Percentiles rank a stretch among this genome's conserved stretches.
phyloP scores from a whole-genome alignment of 768 basidiomycete species.

The Naganishia randhawae region DNA sequence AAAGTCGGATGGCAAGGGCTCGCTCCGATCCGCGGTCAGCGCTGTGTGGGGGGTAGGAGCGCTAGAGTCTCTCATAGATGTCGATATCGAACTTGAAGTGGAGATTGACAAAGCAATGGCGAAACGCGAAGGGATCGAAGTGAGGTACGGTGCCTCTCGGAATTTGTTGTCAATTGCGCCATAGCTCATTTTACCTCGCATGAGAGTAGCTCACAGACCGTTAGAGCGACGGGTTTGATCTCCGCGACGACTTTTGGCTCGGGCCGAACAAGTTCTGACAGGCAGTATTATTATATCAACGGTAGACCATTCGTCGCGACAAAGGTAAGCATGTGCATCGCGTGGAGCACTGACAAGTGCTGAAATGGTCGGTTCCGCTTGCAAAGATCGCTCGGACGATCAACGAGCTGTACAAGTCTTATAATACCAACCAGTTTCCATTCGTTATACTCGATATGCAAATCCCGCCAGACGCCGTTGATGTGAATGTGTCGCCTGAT shows the following conservation, averaged over 20 bases:
- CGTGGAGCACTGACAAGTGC: background rate
- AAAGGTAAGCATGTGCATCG: conserved; percentile 57
- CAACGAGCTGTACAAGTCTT: conserved; percentile 87
- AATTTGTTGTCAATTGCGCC: conserved; percentile 17
- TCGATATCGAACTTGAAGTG: conserved; percentile 68
- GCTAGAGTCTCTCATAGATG: conserved; percentile 68
- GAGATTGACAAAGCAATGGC: conserved; percentile 61
- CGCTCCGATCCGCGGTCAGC: conserved; percentile 62
- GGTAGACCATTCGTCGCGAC: conserved; percentile 76
- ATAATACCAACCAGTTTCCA: conserved; percentile 70
- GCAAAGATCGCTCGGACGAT: conserved; percentile 75
- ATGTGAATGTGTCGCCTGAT: conserved; percentile 94
- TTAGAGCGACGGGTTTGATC: conserved; percentile 70
- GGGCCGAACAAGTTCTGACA: conserved; percentile 72
- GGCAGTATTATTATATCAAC: conserved; percentile 91
- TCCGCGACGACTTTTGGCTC: conserved; percentile 74
- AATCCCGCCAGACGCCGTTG: conserved; percentile 63
- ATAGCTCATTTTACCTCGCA: conserved; percentile 25
- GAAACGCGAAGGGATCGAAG: conserved; percentile 52
- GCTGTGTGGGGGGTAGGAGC: conserved; percentile 82
- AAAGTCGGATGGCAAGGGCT: conserved; percentile 65
- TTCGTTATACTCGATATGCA: conserved; percentile 79
- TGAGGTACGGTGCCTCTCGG: conserved; percentile 26
- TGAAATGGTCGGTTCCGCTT: background rate
- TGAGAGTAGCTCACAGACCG: conserved; percentile 40